Conservation (phyloP, 2,329 filamentous ascomycete species). For the Colletotrichum lupini region DNA sequence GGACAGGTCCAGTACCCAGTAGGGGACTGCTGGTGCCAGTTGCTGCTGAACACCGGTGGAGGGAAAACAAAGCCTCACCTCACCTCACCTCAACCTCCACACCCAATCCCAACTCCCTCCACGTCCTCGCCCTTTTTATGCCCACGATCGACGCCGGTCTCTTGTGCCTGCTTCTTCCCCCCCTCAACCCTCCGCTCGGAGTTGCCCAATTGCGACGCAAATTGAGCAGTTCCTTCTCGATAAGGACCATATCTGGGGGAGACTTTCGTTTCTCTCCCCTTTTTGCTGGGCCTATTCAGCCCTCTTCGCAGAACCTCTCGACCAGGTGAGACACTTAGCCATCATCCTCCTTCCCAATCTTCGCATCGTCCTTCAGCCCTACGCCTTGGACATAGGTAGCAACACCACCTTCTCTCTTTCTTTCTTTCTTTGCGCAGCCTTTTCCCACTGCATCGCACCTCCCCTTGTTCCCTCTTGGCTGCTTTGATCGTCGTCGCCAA, state of each 20-base stretch:
- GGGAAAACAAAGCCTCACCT: conserved; percentile 56
- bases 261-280: conserved; percentile 30
- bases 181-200: conserved; percentile 46
- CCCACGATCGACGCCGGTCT: conserved; percentile 39
- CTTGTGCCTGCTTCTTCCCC: conserved; percentile 31
- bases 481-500: background rate
- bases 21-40: conserved; percentile 19
- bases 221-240: conserved; percentile 33
- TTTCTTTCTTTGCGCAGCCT: background rate
- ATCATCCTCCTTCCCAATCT: conserved; percentile 20
- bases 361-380: conserved; percentile 23
- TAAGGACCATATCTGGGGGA: conserved; percentile 30
- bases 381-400: conserved; percentile 3
- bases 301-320: conserved; percentile 24
- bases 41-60: conserved; percentile 12
- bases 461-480: background rate
- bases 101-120: conserved; percentile 41
- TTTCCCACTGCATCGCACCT: background rate
- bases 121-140: conserved; percentile 43
- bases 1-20: background rate
- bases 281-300: conserved; percentile 9
- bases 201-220: conserved; percentile 53
- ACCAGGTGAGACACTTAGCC: conserved; percentile 34
- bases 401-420: background rate
- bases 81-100: conserved; percentile 43